Percentiles rank a stretch among this genome's conserved stretches.
Evolutionary conservation across 2,329 filamentous ascomycete genomes (phyloP).

Genomic region (Monosporascus sp.): DNA sequence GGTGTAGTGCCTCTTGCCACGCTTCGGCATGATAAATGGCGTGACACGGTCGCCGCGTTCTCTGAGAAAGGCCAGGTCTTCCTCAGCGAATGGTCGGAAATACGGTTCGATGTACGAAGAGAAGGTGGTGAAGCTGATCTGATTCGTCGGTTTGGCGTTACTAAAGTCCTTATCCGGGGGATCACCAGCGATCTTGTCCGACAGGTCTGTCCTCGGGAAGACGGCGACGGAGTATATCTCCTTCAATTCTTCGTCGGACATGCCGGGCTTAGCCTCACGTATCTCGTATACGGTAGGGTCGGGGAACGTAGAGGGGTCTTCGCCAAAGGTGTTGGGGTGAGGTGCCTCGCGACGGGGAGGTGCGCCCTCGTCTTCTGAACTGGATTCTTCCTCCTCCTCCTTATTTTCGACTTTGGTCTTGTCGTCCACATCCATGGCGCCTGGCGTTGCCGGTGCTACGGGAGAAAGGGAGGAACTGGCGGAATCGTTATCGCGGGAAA

Average conservation of each 20-base stretch:
- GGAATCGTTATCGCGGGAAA: slow-evolving; percentile 48
- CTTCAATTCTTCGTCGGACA: slow-evolving; percentile 80
- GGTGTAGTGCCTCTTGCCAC: slow-evolving; percentile 79
- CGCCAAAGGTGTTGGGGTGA: slow-evolving; percentile 83
- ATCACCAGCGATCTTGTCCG: slow-evolving; percentile 80
- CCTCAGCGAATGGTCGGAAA: slow-evolving; percentile 83
- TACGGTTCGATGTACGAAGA: slow-evolving; percentile 89
- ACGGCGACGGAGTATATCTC: slow-evolving; percentile 82
- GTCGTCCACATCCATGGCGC: slow-evolving; percentile 56
- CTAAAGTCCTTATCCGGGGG: slow-evolving; percentile 95
- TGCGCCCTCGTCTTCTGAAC: slow-evolving; percentile 55
- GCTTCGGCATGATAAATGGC: slow-evolving; percentile 81
- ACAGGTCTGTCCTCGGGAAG: slow-evolving; percentile 76
- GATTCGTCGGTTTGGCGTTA: slow-evolving; percentile 85
- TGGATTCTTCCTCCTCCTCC: slow-evolving; percentile 43
- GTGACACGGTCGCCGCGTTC: slow-evolving; percentile 81
- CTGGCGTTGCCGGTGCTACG: slow-evolving; percentile 44
- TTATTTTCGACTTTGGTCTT: slow-evolving; percentile 40
- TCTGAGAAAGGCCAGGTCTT: slow-evolving; percentile 87
- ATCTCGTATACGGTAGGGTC: slow-evolving; percentile 97
- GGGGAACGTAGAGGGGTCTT: slow-evolving; percentile 83
- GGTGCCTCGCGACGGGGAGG: slow-evolving; percentile 61
- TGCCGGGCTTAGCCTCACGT: slow-evolving; percentile 64
- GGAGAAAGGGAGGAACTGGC: slow-evolving; percentile 58
- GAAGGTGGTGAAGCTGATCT: slow-evolving; percentile 92